Conservation (phyloP, 1,284 basidiomycete genomes). For the Malassezia yamatoensis region DNA sequence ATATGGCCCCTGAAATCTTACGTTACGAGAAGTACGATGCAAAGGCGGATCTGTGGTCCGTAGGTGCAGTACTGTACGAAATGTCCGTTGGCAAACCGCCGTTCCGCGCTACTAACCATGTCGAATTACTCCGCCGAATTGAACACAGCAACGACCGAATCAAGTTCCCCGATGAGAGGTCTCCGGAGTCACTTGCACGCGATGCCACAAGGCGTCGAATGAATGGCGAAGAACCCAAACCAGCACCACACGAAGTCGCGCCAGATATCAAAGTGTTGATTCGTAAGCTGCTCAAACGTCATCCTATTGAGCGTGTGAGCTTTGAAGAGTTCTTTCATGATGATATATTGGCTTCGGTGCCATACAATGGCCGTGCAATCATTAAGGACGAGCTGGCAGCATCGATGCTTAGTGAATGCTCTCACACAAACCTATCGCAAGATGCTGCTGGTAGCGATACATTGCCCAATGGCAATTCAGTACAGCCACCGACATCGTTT, state of each 20-base stretch:
- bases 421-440: neutral
- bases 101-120: conserved; percentile 88
- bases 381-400: conserved; percentile 16
- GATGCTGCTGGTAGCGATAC: too few species aligned
- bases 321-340: conserved; percentile 80
- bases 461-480: too few species aligned
- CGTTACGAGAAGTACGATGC: conserved; percentile 96
- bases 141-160: conserved; percentile 65
- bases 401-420: neutral
- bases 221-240: conserved; percentile 30
- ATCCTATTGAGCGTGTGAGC: conserved; percentile 70
- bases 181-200: conserved; percentile 29
- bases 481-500: neutral
- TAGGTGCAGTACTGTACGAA: conserved; percentile 91
- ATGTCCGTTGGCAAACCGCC: conserved; percentile 88
- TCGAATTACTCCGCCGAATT: conserved; percentile 87
- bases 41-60: conserved; percentile 94
- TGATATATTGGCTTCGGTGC: conserved; percentile 7
- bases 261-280: conserved; percentile 81
- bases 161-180: conserved; percentile 63
- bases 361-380: conserved; percentile 20
- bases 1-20: conserved; percentile 98
- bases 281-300: conserved; percentile 67
- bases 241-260: conserved; percentile 55
- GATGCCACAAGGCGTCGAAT: conserved; percentile 32